A percentile compares a stretch with the other conserved stretches of the same genome.
Conservation (phyloP, 73 alveolate species). For the Tetrahymena malaccensis region DNA sequence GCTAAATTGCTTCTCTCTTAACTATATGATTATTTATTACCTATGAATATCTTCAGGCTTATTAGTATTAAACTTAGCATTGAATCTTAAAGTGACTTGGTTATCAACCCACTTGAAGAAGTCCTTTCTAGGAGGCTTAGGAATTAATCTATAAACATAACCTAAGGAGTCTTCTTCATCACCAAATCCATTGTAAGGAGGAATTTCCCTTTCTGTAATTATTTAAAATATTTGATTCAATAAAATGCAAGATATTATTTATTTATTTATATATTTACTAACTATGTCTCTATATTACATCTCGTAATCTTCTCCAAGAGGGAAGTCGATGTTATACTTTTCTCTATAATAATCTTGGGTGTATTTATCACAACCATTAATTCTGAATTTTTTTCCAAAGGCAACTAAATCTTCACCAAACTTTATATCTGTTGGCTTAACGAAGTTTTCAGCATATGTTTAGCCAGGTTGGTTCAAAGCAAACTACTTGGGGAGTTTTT, state of each 20-base stretch:
- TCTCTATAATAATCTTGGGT: slow-evolving; percentile 66
- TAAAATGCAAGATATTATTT: not conserved
- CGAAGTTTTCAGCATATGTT: slow-evolving; percentile 66
- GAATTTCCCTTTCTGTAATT: slow-evolving; percentile 50
- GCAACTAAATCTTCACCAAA: slow-evolving; percentile 63
- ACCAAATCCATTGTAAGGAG: slow-evolving; percentile 95
- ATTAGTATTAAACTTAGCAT: slow-evolving; percentile 76
- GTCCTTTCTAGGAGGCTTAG: slow-evolving; percentile 80
- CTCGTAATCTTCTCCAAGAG: slow-evolving; percentile 69
- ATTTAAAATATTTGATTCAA: no score
- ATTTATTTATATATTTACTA: slow-evolving; percentile 6
- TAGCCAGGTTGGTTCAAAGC: slow-evolving; percentile 89
- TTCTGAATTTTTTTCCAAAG: slow-evolving; percentile 69
- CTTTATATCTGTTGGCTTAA: slow-evolving; percentile 72
- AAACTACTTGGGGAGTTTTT: slow-evolving; percentile 78
- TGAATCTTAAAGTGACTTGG: slow-evolving; percentile 80
- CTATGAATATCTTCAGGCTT: slow-evolving; percentile 81
- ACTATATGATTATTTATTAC: not conserved
- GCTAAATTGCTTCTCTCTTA: not conserved
- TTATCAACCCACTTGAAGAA: slow-evolving; percentile 92
- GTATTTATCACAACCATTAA: slow-evolving; percentile 85
- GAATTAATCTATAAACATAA: slow-evolving; percentile 68
- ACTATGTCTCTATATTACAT: slow-evolving; percentile 64
- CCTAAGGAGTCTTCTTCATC: slow-evolving; percentile 93
- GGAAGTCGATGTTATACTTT: slow-evolving; percentile 74